Base-by-base conservation (phyloP, 371 early-diverging fungal species). In the Capniomyces stellatus region DNA sequence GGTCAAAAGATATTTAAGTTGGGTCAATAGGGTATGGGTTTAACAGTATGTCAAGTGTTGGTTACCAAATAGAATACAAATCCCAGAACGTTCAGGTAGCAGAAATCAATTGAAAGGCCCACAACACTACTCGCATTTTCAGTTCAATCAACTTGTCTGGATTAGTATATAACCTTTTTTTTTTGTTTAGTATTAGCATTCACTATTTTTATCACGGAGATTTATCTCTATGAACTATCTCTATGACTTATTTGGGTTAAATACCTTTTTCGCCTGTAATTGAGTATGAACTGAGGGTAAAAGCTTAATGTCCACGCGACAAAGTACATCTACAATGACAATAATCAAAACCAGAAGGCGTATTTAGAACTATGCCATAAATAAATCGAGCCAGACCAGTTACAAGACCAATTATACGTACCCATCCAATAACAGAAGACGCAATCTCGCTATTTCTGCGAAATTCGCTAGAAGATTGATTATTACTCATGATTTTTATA, bases 101-200 rank as follows among this genome's bases (percentile, higher is more conserved):
- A 57, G 71, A 89, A 95, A 65, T 95, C 96, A 18, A 90, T 70
- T 0, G 93, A 92, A 23, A 92, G 68, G 0, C 93, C 92, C 47
- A 80, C 76, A 0, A 91, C 91, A 62, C 71, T 35, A 35, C 10
- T 6, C 15, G 15, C 15, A 15, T 6, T 35, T 10, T 35, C 15
- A 10, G 6, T 6, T 10, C 15, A 10, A 35, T 15, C 10, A 6
- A 35, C 6, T 35, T 35, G 35, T 35, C 15, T 10, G 15, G 6
- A 35, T 35, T 15, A 35, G 35, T 35, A 35, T 35, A 35, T 35
- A 35, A 35, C 15, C 6, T 35, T 10, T 35, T 35, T 6, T 35
- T 10, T 10, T 6, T 6, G 35, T 35, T 6, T 35, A 15, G 6
- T 35, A 15, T 35, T 15, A 35, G 15, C 10, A 35, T 10, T 35